Base-by-base conservation (phyloP, 306 rosid species). In the Lagenaria siceraria region DNA sequence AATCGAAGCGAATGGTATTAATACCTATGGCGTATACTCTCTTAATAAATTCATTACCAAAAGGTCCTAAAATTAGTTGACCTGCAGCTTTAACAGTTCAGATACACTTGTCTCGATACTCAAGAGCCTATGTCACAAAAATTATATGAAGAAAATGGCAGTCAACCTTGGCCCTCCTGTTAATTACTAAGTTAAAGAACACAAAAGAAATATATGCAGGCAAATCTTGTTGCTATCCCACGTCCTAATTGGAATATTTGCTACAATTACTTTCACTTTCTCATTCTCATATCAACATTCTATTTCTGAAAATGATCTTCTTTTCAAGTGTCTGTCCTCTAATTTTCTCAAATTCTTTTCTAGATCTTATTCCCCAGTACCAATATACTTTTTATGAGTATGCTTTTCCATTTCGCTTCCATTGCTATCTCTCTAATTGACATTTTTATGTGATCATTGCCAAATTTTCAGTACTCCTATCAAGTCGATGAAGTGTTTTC, bases 401-500 rank as follows among this genome's bases (percentile, higher is more conserved):
- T 49, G 14, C 1, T 48, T 72, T 72, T 46, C 42, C 43, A 72
- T 14, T 25, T 27, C 0, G 4, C 49, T 31, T n/a, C 46, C 60
- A 22, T 77, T 69, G 74, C 54, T 36, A 65, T 64, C 38, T 66
- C 74, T 74, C 36, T 75, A 38, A 42, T 77, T 63, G 60, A 22
- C 59, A 63, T 40, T 80, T 79, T 75, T 70, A 80, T 80, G 77
- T 70, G 51, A 27, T 81, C 54, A 64, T 53, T 78, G 77, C 56
- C 84, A 55, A 85, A 76, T 71, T 84, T 81, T 81, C 86, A 82
- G 89, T 80, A 64, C 84, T 61, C 78, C 75, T 79, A 76, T 81
- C 89, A 86, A 84, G 84, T 83, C 46, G 90, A 90, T 79, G 94
- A 89, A 76, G 88, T 83, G 78, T 80, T 81, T 86, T 53, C 83